Evolutionary conservation across 305 asterid species (phyloP).

Genomic region (Fraxinus angustifolia): DNA sequence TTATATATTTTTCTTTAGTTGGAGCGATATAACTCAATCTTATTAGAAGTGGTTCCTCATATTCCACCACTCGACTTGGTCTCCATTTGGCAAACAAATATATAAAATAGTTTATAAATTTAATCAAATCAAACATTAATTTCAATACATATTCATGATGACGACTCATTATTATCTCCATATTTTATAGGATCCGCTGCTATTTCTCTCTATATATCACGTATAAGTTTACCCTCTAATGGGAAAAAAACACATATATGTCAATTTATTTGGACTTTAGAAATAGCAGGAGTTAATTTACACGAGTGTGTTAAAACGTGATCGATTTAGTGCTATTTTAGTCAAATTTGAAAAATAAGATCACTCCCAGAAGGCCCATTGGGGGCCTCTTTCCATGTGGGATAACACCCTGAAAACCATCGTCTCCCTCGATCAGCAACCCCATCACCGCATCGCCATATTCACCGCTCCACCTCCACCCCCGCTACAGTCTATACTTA

Average conservation of each 20-base stretch:
- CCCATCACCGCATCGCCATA: neutral
- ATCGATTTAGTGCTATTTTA: neutral
- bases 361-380: neutral
- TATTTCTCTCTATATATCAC: too few relatives aligned
- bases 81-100: neutral
- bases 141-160: neutral
- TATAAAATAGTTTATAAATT: neutral
- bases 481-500: neutral
- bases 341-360: neutral
- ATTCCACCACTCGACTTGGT: neutral
- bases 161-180: neutral
- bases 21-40: neutral
- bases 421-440: neutral
- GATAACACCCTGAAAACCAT: neutral
- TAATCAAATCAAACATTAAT: neutral
- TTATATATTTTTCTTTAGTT: neutral
- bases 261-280: neutral
- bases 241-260: neutral
- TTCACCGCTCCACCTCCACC: neutral
- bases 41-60: neutral
- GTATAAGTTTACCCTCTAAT: too few relatives aligned
- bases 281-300: neutral
- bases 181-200: neutral
- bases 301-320: neutral
- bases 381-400: neutral